phyloP scores from a whole-genome alignment of 257 asterid genomes.

The Fraxinus cuspidata region DNA sequence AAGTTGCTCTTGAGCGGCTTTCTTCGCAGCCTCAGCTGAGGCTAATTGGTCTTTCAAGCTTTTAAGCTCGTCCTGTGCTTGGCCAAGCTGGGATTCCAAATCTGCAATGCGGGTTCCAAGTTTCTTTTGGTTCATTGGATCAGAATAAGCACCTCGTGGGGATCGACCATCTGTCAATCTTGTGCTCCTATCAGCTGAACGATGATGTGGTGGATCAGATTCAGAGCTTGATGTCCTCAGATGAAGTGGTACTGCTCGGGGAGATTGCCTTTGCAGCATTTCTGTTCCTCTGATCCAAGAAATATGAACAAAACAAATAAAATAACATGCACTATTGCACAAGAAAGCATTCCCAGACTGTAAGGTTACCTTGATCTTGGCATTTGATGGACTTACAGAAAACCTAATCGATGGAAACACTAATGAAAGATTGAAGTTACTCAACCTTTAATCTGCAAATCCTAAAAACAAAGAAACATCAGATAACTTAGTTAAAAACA shows the following conservation, averaged over 20 bases:
- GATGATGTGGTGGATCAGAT: conserved; percentile 60
- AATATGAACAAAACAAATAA: conserved; percentile 8
- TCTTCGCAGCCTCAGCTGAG: conserved; percentile 68
- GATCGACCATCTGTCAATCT: conserved; percentile 54
- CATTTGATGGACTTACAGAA: conserved; percentile 37
- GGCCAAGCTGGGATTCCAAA: conserved; percentile 90
- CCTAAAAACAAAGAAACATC: conserved; percentile 8
- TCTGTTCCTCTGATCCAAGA: conserved; percentile 49
- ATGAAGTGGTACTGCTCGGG: conserved; percentile 48
- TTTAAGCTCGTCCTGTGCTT: conserved; percentile 81
- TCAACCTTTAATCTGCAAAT: conserved; percentile 32
- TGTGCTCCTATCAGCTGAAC: conserved; percentile 63
- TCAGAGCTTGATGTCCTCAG: conserved; percentile 70
- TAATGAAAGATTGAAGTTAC: neutral
- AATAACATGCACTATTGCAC: neutral
- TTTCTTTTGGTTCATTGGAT: conserved; percentile 65
- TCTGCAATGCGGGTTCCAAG: conserved; percentile 81
- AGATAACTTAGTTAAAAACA: neutral
- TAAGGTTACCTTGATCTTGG: conserved; percentile 67
- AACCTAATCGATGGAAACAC: neutral
- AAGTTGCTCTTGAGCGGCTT: conserved; percentile 62
- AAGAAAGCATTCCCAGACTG: neutral
- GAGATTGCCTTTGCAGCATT: conserved; percentile 68
- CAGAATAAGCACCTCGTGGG: conserved; percentile 56
- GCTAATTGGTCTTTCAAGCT: conserved; percentile 64